Evolutionary conservation across 2,329 filamentous ascomycete species (phyloP).

Genomic region (Coniochaeta sp.): DNA sequence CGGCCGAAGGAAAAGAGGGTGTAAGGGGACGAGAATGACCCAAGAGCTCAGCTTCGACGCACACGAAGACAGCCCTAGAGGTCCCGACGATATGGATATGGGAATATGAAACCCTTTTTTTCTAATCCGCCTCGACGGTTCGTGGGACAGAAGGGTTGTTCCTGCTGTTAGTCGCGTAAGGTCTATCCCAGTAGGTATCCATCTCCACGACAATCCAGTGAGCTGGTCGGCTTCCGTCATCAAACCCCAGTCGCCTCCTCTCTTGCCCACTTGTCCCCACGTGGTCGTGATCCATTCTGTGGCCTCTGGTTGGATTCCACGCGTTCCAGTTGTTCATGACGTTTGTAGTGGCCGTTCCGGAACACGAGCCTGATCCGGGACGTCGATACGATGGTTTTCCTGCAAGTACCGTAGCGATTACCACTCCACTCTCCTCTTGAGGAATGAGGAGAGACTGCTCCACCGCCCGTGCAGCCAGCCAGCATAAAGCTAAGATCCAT

Average conservation of each 20-base stretch:
- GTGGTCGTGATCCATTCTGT: too few relatives aligned
- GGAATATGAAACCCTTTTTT: not conserved
- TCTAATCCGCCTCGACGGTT: not conserved
- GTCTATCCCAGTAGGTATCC: not conserved
- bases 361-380: not conserved
- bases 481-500: too few relatives aligned
- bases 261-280: too few relatives aligned
- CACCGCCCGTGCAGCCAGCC: too few relatives aligned
- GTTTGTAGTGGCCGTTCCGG: too few relatives aligned
- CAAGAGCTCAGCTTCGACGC: not conserved
- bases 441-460: too few relatives aligned
- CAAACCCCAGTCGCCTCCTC: too few relatives aligned
- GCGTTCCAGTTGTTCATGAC: not conserved
- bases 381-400: not conserved
- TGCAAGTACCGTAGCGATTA: too few relatives aligned
- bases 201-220: too few relatives aligned
- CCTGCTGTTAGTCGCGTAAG: not conserved
- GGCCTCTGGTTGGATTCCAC: too few relatives aligned
- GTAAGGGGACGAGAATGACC: not conserved
- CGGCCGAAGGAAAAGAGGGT: not conserved
- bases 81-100: not conserved
- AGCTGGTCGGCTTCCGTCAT: too few relatives aligned
- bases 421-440: too few relatives aligned
- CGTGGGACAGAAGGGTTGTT: not conserved
- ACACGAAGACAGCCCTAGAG: constrained; percentile 1